phyloP scores from a whole-genome alignment of 2,329 filamentous ascomycete genomes.

The Diaporthe citrichinensis region DNA sequence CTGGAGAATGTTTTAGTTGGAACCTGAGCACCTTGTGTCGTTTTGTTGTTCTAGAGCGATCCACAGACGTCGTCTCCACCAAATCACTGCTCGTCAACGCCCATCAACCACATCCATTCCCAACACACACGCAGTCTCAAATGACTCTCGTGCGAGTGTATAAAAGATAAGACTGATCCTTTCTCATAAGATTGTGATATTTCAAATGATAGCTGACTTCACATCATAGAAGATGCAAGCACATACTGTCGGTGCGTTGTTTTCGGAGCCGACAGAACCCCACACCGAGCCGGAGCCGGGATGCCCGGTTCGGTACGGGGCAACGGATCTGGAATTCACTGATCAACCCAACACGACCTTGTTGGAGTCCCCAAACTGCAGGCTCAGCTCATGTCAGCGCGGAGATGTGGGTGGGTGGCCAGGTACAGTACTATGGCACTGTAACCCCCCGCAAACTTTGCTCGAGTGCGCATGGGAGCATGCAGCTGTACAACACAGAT shows the following conservation, averaged over 20 bases:
- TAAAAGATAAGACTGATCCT: no score
- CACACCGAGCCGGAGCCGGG: conserved; percentile 5
- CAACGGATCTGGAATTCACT: neutral
- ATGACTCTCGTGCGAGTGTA: rapidly evolving
- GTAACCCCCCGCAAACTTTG: neutral
- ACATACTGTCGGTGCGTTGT: neutral
- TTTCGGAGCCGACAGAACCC: neutral
- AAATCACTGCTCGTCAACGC: neutral
- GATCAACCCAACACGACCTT: neutral
- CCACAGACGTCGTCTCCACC: no score
- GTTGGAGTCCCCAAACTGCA: neutral
- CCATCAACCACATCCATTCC: neutral
- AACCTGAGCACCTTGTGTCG: neutral
- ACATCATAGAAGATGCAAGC: neutral
- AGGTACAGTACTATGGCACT: neutral
- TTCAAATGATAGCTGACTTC: neutral
- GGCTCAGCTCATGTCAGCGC: neutral
- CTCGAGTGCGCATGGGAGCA: neutral
- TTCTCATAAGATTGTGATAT: neutral
- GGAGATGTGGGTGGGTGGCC: neutral
- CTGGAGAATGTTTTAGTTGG: neutral
- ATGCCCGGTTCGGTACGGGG: no score
- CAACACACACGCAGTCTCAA: neutral
- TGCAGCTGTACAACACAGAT: neutral
- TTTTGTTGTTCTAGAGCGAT: neutral